Base-by-base conservation (phyloP, 371 early-diverging fungal genomes). In the Blyttiomyces sp. region DNA sequence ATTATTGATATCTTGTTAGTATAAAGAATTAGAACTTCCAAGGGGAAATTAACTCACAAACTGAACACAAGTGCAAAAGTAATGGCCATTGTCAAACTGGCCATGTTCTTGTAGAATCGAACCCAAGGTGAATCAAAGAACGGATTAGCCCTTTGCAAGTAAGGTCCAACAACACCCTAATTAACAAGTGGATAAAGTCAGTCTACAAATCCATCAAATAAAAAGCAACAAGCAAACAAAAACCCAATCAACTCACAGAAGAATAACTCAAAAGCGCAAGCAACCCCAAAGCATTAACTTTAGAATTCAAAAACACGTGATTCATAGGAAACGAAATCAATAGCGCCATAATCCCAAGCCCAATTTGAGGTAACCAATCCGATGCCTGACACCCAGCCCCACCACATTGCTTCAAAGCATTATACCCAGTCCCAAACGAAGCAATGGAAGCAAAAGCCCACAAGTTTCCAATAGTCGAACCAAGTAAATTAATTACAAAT, bases 81-180 rank as follows among this genome's bases (percentile, higher is more conserved):
- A 4, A 68, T 31, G 4, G 63, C 51, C 42, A 57, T 35, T 28
- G 59, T 19, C n/a, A 42, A 27, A 31, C 45, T 30, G 19, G 50
- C 68, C 24, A 68, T n/a, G 13, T 42, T n/a, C 31, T 60, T 62
- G 59, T 59, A 59, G 48, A 61, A 63, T 5, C 56, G 52, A 21
- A 57, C 28, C 17, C 34, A 42, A 7, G 56, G 60, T 13, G 32
- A 16, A 33, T 59, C 61, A 49, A 43, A 62, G 43, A 3, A 3
- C 21, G 68, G 68, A 42, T 63, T 68, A 19, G 13, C 32, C 24
- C 59, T 32, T 59, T 62, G 62, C 5, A 34, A 31, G 21, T 28
- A 54, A 0, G 49, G 31, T 4, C 52, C 46, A 27, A 39, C 30
- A 53, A 67, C 46, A n/a, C 19, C 34, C 59, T 52, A n/a, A 3